These are phyloP conservation scores for Piper longum DNA, from an alignment of 164 flowering plant genomes.

Conservation along the genomic window DNA sequence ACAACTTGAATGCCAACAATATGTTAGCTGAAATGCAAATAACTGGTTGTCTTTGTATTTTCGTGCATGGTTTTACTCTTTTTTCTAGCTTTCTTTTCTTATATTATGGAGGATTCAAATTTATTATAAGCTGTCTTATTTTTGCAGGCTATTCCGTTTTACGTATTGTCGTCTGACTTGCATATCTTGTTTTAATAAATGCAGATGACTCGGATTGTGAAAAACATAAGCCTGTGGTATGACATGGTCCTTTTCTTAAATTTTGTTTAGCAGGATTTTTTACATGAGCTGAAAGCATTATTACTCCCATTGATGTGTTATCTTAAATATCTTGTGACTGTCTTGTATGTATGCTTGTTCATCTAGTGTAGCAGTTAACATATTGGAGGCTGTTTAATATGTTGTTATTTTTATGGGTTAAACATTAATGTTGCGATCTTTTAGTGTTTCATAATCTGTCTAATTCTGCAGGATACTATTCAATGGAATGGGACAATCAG, in stretches of 20 bases:
- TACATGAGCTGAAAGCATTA: neutral
- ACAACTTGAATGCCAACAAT: neutral
- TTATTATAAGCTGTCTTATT: too few relatives aligned
- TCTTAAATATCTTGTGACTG: neutral
- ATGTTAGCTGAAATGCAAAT: neutral
- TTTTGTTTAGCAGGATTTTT: neutral
- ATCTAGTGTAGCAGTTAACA: neutral
- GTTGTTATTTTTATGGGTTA: neutral
- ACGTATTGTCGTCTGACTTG: neutral
- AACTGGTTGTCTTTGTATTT: neutral
- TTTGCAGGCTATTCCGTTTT: neutral
- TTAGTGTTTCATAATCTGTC: neutral
- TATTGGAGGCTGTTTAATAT: too few relatives aligned
- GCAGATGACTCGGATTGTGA: neutral
- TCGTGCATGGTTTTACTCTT: neutral
- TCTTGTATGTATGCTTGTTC: neutral
- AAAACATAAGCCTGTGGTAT: neutral
- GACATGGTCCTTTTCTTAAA: neutral
- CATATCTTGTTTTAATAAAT: neutral
- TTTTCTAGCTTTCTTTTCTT: neutral
- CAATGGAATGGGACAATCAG: constrained; percentile 73
- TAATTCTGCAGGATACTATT: constrained; percentile 34
- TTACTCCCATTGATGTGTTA: neutral
- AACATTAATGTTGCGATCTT: too few relatives aligned
- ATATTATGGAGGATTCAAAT: neutral